Base-by-base conservation (phyloP, 1,284 basidiomycete genomes). In the Rhodotorula sp. region DNA sequence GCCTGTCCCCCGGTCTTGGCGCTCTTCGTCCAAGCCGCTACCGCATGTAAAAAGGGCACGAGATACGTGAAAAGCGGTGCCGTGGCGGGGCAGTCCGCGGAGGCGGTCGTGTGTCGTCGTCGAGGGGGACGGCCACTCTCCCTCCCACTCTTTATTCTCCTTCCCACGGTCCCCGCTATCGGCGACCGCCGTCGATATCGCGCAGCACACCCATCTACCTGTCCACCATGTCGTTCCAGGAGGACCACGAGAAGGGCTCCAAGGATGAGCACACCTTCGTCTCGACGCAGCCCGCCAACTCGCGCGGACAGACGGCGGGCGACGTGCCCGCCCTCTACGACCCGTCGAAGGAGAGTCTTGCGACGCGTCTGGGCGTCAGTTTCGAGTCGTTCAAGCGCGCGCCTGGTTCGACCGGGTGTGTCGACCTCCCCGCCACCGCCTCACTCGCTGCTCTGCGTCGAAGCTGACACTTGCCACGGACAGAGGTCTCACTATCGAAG, bases 331-430 rank as follows among this genome's bases (percentile, higher is more conserved):
- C 19, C 15, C 25, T 63, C 13, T 84, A 84, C 69, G 83, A 84
- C 73, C 83, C 83, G 3, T 77, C 74, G 54, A 75, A 81, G 70
- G 83, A 84, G 78, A 77, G 71, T 17, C 56, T 77, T 50, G 69
- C 68, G 73, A 84, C 83, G 3, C 79, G 83, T 7, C 69, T 81
- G 12, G 83, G 83, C 64, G 74, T 84, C 64, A 83, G 72, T 60
- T 63, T 75, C 22, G 81, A 83, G 76, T 81, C 80, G 46, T 84
- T 82, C 80, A 83, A 83, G 78, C 80, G 79, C 13, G 83, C 83
- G 25, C 83, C 83, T 1, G 83, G 82, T 39, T 66, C 78, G 7
- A 82, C 81, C 32, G 67, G 69, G 78, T 78, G 62, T 71, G 66
- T 66, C n/a, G 32, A 56, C 37, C 12, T 50, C 17, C 17, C n/a